Evolutionary conservation across 805 yeast species (phyloP).

Genomic region (Yarrowia osloensis): DNA sequence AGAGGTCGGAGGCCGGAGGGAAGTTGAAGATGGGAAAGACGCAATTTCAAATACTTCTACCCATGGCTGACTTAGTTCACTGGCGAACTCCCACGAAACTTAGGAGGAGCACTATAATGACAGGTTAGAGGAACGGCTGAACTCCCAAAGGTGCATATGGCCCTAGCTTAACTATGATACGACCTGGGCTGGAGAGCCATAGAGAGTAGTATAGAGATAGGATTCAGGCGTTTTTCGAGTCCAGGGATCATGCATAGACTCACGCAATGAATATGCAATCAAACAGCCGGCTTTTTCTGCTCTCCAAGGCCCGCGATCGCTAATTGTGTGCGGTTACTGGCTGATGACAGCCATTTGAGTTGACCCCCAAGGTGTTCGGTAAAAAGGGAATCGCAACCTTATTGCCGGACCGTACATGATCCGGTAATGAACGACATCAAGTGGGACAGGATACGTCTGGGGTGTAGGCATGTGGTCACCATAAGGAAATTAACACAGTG

Average conservation of each 20-base stretch:
- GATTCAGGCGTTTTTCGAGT: not conserved
- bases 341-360: not conserved
- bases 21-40: too few relatives aligned
- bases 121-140: constrained; percentile 20
- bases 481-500: too few relatives aligned
- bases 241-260: not conserved
- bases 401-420: not conserved
- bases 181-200: not conserved
- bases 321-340: not conserved
- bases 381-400: not conserved
- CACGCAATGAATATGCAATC: not conserved
- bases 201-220: not conserved
- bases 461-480: too few relatives aligned
- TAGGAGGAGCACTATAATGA: not conserved
- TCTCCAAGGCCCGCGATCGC: not conserved
- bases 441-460: not conserved
- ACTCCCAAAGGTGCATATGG: not conserved
- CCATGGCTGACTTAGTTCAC: too few relatives aligned
- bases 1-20: not conserved
- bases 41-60: too few relatives aligned
- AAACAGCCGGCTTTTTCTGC: not conserved
- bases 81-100: not conserved
- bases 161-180: constrained; percentile 11
- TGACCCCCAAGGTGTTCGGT: constrained; percentile 28
- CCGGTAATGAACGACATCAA: too few relatives aligned